Base-by-base conservation (phyloP, 352 stramenopile genomes). In the Sclerospora graminicola region DNA sequence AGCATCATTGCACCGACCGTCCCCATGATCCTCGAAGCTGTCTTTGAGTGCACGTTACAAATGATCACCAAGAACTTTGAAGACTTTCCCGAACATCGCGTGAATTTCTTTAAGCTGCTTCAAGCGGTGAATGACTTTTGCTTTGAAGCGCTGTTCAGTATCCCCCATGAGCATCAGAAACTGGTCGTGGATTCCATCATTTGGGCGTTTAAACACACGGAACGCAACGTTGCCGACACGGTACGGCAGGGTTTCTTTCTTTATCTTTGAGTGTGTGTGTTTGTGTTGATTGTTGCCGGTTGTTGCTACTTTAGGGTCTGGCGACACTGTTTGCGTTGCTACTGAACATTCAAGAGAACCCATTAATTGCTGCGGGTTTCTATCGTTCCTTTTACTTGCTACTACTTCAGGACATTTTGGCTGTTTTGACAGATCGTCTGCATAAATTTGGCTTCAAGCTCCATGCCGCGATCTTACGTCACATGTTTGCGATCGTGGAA, bases 31-130 rank as follows among this genome's bases (percentile, higher is more conserved):
- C 87, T 99, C 60, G 90, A 98, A 48, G 80, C 92, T 40, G 91
- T 99, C 19, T 99, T 99, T 61, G 91, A 98, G 71, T 97, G 89
- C 57, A 99, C 96, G 29, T 71, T 99, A 20, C 84, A 98, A 61
- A 99, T 99, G 94, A 99, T 99, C 60, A 99, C 96, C 5, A 94
- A 85, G 47, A 99, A 99, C 71, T 99, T 99, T 63, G 87, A 98
- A 60, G 96, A 99, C 60, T 99, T 96, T 62, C 95, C 96, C 0
- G 96, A 99, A 59, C 95, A 99, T 62, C 81, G 96, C 43, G 92
- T 99, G 46, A 92, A 96, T 50, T 99, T 99, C 54, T 99, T 98
- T 82, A 95, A 97, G 60, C 89, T 99, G 47, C 70, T 99, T 19
- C 89, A 93, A 54, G 86, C 86, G 5, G 84, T 97, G 32, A 96